Percentiles rank a stretch among this genome's conserved stretches.
Evolutionary conservation across 306 rosid species (phyloP).

Genomic region (Malus sieversii): DNA sequence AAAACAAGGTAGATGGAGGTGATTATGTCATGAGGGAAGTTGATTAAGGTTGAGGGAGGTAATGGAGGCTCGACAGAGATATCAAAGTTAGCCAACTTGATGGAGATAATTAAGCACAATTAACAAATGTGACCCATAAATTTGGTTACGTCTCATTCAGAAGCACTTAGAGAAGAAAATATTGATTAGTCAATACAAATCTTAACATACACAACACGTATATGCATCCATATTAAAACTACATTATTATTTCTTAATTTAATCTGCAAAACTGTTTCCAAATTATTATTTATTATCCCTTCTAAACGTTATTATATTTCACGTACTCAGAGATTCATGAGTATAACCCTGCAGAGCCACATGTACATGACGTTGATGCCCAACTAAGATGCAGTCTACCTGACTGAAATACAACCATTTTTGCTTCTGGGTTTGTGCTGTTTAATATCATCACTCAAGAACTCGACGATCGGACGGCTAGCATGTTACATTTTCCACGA

Average conservation of each 20-base stretch:
- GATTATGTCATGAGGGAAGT: not conserved
- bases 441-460: slow-evolving; percentile 3
- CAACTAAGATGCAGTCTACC: not conserved
- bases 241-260: not conserved
- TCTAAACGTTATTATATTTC: not conserved
- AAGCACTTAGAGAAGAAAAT: no score
- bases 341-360: not conserved
- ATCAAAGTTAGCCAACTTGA: not conserved
- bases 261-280: slow-evolving; percentile 2
- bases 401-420: slow-evolving; percentile 23
- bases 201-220: not conserved
- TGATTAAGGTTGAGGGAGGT: not conserved
- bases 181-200: not conserved
- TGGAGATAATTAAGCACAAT: not conserved
- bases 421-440: slow-evolving; percentile 21
- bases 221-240: not conserved
- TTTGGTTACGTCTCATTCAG: not conserved
- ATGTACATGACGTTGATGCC: slow-evolving; percentile 18
- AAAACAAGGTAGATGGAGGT: not conserved
- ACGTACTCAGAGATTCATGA: not conserved
- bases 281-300: not conserved
- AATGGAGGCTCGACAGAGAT: not conserved
- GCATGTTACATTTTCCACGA: slow-evolving; percentile 11
- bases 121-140: not conserved
- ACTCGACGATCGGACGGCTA: not conserved